Evolutionary conservation across 2,329 filamentous ascomycete species (phyloP), one percentile per base, ranked within the genome.

Genomic region (Leptographium lundbergii): DNA sequence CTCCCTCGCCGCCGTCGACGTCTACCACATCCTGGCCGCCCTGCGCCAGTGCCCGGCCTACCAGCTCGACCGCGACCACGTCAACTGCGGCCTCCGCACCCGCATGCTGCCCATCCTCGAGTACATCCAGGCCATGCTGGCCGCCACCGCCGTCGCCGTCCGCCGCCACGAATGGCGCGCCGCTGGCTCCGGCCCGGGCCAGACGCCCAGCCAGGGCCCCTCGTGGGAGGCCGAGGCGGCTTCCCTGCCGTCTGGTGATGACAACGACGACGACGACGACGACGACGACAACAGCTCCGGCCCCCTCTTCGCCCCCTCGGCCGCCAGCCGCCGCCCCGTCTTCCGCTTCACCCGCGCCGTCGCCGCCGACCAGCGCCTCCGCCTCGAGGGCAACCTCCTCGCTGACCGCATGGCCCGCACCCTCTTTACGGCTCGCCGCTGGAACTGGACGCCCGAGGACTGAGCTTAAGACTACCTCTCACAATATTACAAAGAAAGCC

Each of bases 21-120:
- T 89, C 2, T 76, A 82, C 58, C 74, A 78, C 29, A 67, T 91
- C 1, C 68, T 91, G 19, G 72, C 80, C 11, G 76, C 77, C 0
- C 72, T 91, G 25, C 78, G 82, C 45, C 83, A 89, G 69, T 84
- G 80, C 56, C 84, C 87, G 1, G 79, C 77, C 59, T 91, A 91
- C 67, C 88, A 91, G 69, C 79, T 91, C 61, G 86, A 91, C 69
- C 80, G 79, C 63, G 76, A 89, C 67, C 88, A 91, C 69, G 77
- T 77, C 1, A 87, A 90, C 69, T 91, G 88, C 67, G 88, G 88
- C 1, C 74, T 89, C 45, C 75, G 86, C 52, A 82, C 81, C 3
- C 77, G 83, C 22, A 70, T 90, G 4, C 72, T 87, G 47, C 85
- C 86, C 9, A 77, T 88, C 4, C 69, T 90, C 19, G 84, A 87